Evolutionary conservation across 2,329 filamentous ascomycete genomes (phyloP), one percentile per base, ranked within the genome.

Genomic region (Ilyonectria mors-panacis): DNA sequence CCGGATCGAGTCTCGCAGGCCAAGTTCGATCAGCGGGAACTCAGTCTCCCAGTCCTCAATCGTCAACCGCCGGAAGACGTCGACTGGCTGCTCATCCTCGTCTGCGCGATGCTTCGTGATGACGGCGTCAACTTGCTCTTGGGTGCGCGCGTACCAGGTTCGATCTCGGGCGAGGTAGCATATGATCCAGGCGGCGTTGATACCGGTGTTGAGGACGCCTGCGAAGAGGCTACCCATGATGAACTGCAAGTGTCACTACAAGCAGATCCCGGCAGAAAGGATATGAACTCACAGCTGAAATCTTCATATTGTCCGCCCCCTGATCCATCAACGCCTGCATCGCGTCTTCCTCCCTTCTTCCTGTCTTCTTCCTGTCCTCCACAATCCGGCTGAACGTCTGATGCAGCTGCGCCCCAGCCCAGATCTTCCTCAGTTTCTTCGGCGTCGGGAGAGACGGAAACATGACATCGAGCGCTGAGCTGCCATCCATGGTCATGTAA

Each of bases 201-300:
- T 83, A 44, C 86, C 87, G 26, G 80, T 86, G 76, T 89, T 90
- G n/a, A 89, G 70, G 37, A 86, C 79, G n/a, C 87, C 87, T 1
- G 87, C 87, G 72, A 87, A 88, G 3, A 90, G 77, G 0, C 85
- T 79, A 13, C 84, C 83, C n/a, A 89, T 78, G 37, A 88, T 80
- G 75, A 89, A 88, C 79, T 85, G 69, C 17, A 51, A 19, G 23
- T 4, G 15, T 23, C 3, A 6, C n/a, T 42, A 44, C 23, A 21
- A 33, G 19, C 15, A 15, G 19, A 30, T 21, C 12, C 4, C 17
- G 13, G 17, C 17, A 1, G 6, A 47, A 55, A 39, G 26, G 35
- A 4, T 12, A 21, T 23, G 13, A 17, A 75, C 78, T 68, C 65
- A 85, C 83, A 19, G 77, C 73, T 39, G 86, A 79, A 37, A 87